Conservation (phyloP, 1,284 basidiomycete genomes). For the Leccinum subrobustum region DNA sequence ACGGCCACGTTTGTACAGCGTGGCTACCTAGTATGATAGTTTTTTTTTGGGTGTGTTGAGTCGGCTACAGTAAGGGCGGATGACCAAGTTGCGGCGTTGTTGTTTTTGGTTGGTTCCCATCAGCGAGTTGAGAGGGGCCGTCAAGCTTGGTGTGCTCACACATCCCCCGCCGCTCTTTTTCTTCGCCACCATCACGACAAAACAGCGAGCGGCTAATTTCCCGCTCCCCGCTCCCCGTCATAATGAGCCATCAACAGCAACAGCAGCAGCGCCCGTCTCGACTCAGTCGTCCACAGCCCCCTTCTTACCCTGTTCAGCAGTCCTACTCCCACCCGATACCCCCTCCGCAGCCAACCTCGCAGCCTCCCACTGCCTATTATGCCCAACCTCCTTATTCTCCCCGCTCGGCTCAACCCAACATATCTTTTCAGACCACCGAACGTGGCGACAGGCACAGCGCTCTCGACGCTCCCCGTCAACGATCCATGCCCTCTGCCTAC, state of each 20-base stretch:
- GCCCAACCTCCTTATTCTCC: conserved; percentile 19
- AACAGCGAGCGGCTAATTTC: conserved; percentile 4
- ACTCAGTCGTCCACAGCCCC: conserved; percentile 41
- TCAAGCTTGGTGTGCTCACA: background rate
- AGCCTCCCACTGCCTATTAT: conserved; percentile 31
- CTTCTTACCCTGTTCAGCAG: conserved; percentile 30
- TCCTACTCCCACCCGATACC: conserved; percentile 22
- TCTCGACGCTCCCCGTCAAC: conserved; percentile 52
- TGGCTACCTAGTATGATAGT: background rate
- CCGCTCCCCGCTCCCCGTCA: background rate
- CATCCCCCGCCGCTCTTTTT: conserved; percentile 23
- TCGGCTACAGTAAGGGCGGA: conserved; percentile 9
- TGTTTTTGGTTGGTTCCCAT: conserved; percentile 6
- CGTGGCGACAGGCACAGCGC: conserved; percentile 60
- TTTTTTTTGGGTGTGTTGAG: background rate
- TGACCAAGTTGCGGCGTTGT: conserved; percentile 15
- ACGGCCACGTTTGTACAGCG: conserved; percentile 19
- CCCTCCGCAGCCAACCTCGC: conserved; percentile 20
- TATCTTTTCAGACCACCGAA: conserved; percentile 68
- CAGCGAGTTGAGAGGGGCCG: background rate
- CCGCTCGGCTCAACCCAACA: conserved; percentile 39
- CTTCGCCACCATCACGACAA: background rate
- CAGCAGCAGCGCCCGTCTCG: conserved; percentile 47
- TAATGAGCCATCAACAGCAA: conserved; percentile 42
- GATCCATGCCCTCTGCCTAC: conserved; percentile 53